Conservation (phyloP, 352 stramenopile genomes). For the Phytophthora kernoviae region DNA sequence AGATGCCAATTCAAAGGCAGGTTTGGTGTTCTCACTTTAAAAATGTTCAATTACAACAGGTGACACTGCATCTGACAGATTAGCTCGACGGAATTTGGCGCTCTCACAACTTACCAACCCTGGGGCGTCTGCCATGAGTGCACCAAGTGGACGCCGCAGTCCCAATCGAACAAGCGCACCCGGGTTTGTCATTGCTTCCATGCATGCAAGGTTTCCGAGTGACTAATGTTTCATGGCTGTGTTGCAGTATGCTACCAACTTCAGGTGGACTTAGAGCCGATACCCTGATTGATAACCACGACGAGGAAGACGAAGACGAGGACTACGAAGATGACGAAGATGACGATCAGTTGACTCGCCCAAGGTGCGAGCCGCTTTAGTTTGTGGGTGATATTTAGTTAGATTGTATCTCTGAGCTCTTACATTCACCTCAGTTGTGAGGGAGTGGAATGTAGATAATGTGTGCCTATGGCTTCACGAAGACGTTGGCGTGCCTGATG, state of each 20-base stretch:
- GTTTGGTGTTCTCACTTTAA: not conserved
- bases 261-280: slow-evolving; percentile 10
- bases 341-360: slow-evolving; percentile 64
- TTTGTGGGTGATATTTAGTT: not conserved
- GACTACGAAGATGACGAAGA: slow-evolving; percentile 55
- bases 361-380: slow-evolving; percentile 45
- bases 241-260: not conserved
- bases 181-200: slow-evolving; percentile 10
- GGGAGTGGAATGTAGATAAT: slow-evolving; percentile 83
- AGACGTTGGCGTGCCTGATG: slow-evolving; percentile 70
- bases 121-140: not conserved
- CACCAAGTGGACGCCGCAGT: slow-evolving; percentile 4
- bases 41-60: slow-evolving; percentile 5
- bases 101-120: slow-evolving; percentile 63
- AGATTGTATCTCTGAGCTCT: not conserved
- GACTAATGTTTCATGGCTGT: not conserved
- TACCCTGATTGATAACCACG: slow-evolving; percentile 24
- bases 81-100: slow-evolving; percentile 59
- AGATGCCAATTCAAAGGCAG: not conserved
- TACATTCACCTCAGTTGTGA: slow-evolving; percentile 46
- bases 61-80: slow-evolving; percentile 37
- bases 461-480: slow-evolving; percentile 83
- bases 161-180: slow-evolving; percentile 19
- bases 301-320: slow-evolving; percentile 45
- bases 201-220: not conserved